These are phyloP conservation scores for Lyophyllum decastes DNA, from an alignment of 768 basidiomycete species.

Conservation along the genomic window DNA sequence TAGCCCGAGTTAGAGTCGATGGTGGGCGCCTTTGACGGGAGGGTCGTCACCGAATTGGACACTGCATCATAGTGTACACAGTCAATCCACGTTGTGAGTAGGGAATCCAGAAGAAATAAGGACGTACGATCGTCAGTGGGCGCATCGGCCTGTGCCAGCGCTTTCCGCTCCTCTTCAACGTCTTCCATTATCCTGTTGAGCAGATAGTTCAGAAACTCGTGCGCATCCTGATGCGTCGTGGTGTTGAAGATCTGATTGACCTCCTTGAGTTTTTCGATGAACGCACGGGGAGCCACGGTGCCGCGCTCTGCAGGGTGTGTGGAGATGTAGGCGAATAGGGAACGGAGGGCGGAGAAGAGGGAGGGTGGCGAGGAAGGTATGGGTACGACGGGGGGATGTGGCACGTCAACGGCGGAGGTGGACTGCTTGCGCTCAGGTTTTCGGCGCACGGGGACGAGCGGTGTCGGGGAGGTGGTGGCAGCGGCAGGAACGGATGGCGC, in stretches of 20 bases:
- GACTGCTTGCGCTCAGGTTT: constrained; percentile 58
- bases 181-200: constrained; percentile 94
- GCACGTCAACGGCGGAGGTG: constrained; percentile 20
- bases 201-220: constrained; percentile 95
- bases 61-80: constrained; percentile 39
- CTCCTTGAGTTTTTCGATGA: constrained; percentile 92
- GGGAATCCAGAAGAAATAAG: constrained; percentile 5
- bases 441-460: constrained; percentile 46
- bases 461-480: constrained; percentile 28
- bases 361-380: constrained; percentile 67
- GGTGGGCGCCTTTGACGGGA: constrained; percentile 46
- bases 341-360: constrained; percentile 89
- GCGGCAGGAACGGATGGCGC: constrained; percentile 22
- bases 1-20: constrained; percentile 46
- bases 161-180: constrained; percentile 71
- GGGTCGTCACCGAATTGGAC: constrained; percentile 58
- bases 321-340: constrained; percentile 86
- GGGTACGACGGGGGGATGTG: constrained; percentile 36
- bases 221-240: constrained; percentile 96
- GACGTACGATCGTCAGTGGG: constrained; percentile 69
- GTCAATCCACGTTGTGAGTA: neutral
- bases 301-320: constrained; percentile 78
- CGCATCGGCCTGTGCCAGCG: constrained; percentile 30
- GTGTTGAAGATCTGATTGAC: constrained; percentile 90
- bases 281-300: constrained; percentile 84